Conservation (phyloP, 768 basidiomycete genomes). For the Rhodotorula toruloides region DNA sequence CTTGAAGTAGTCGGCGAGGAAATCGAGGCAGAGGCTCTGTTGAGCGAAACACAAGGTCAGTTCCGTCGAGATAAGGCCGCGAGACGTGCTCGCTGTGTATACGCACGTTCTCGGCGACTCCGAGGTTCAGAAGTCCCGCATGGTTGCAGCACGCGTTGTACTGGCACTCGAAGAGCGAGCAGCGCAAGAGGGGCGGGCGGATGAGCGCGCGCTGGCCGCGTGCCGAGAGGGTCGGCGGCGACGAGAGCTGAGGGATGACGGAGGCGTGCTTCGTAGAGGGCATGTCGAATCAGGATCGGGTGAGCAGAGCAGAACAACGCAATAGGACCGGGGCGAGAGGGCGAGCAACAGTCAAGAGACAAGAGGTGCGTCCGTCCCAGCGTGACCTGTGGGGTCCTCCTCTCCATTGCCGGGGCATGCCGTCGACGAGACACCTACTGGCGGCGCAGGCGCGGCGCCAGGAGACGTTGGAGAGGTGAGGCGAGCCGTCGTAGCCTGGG, state of each 20-base stretch:
- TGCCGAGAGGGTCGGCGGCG: constrained; percentile 10
- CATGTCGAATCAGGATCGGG: too few relatives aligned
- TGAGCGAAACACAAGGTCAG: constrained; percentile 1
- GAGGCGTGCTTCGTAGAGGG: too few relatives aligned
- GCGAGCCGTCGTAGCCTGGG: too few relatives aligned
- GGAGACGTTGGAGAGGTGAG: too few relatives aligned
- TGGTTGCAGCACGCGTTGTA: constrained; percentile 13
- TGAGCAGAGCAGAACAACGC: too few relatives aligned
- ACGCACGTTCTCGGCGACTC: constrained; percentile 34
- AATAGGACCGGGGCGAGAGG: too few relatives aligned
- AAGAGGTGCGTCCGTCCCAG: too few relatives aligned
- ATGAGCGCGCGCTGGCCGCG: constrained; percentile 21
- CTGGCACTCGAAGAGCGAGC: constrained; percentile 34
- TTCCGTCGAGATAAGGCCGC: not conserved
- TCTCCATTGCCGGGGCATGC: too few relatives aligned
- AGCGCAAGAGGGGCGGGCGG: constrained; percentile 32
- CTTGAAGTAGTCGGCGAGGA: constrained; percentile 22
- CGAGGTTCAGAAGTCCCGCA: constrained; percentile 23
- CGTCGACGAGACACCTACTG: too few relatives aligned
- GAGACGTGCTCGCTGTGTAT: not conserved
- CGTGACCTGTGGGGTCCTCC: too few relatives aligned
- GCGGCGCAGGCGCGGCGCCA: too few relatives aligned
- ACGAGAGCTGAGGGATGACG: constrained; percentile 6
- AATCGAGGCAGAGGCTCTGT: constrained; percentile 24
- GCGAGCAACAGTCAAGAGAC: too few relatives aligned